Evolutionary conservation across 1,284 basidiomycete species (phyloP), one percentile per base, ranked within the genome.

Genomic region (Pseudozyma hubeiensis): DNA sequence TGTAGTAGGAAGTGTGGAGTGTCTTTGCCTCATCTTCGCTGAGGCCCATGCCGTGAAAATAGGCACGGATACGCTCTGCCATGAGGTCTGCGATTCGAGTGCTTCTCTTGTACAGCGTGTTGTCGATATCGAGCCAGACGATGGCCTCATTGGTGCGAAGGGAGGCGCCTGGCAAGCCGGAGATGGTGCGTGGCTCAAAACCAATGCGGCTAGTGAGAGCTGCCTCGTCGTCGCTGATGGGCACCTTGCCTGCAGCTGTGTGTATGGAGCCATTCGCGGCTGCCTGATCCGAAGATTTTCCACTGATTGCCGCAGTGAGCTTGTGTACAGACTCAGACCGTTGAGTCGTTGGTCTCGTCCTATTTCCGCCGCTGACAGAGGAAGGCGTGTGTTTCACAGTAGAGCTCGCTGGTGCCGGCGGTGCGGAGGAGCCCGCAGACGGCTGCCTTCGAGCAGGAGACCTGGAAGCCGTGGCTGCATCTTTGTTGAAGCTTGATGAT

Each of bases 111-210:
- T 93, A 93, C 14, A 93, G 87, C 1, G 92, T 93, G 79, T 93
- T 93, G 85, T 94, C 93, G 68, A 94, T 92, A 82, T 94, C 93
- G 64, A 94, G 89, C 89, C 91, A 93, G 39, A 92, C 87, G 49
- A 92, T 86, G 63, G 74, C 67, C 17, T 79, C 56, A 4, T 65
- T 72, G 29, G 77, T 75, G 50, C 80, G 53, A 11, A 51, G 48
- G 17, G 52, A 54, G 9, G 59, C 53, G n/a, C 64, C 60, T 10
- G 61, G 64, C 9, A 74, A 30, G 10, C 67, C 60, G n/a, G 72
- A 55, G 53, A 56, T 56, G 43, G 45, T 17, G 34, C 73, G 66
- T 9, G 69, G 54, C 60, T 76, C 70, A 29, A 68, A 65, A 43
- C 76, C 78, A 17, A 78, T 75, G 33, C 66, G 62, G 19, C 49